Percentiles rank a stretch among this genome's conserved stretches.
These are phyloP conservation scores for Saturnispora kantuleensis DNA, from an alignment of 805 yeast genomes.

Conservation along the genomic window DNA sequence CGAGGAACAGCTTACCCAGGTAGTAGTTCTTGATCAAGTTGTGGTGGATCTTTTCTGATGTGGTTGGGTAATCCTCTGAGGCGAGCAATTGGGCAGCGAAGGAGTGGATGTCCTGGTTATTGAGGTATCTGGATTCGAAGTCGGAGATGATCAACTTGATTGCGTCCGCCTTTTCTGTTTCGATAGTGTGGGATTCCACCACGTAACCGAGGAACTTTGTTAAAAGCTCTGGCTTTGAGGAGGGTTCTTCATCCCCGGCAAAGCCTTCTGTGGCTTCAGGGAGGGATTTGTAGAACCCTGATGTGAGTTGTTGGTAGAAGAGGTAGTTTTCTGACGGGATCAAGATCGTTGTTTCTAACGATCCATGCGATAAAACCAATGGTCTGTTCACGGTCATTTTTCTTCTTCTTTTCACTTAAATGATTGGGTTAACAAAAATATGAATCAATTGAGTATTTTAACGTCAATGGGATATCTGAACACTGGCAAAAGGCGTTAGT, in stretches of 20 bases:
- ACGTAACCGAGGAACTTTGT: slow-evolving; percentile 76
- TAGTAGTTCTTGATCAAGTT: slow-evolving; percentile 73
- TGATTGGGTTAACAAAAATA: too few species aligned
- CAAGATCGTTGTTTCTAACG: slow-evolving; percentile 77
- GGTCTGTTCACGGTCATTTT: slow-evolving; percentile 47
- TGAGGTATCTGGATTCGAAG: slow-evolving; percentile 72
- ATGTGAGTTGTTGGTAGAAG: slow-evolving; percentile 77
- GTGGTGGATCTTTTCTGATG: slow-evolving; percentile 57
- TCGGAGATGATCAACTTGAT: slow-evolving; percentile 64
- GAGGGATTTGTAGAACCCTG: slow-evolving; percentile 69
- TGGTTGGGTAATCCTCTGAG: slow-evolving; percentile 51
- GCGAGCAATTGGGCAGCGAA: slow-evolving; percentile 66
- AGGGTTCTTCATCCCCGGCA: slow-evolving; percentile 81
- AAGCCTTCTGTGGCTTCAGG: slow-evolving; percentile 76
- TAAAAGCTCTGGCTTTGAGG: slow-evolving; percentile 75
- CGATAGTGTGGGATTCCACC: slow-evolving; percentile 22
- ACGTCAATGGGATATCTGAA: too few species aligned
- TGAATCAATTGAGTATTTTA: too few species aligned
- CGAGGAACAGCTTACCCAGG: slow-evolving; percentile 25
- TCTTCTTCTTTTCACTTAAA: not conserved
- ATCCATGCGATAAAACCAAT: slow-evolving; percentile 71
- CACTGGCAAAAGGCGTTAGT: too few species aligned
- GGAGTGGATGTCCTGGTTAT: slow-evolving; percentile 76
- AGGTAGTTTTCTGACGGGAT: slow-evolving; percentile 77
- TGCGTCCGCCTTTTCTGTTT: slow-evolving; percentile 39